Base-by-base conservation (phyloP, 2,329 filamentous ascomycete species). In the Pestalotiopsis sp. region DNA sequence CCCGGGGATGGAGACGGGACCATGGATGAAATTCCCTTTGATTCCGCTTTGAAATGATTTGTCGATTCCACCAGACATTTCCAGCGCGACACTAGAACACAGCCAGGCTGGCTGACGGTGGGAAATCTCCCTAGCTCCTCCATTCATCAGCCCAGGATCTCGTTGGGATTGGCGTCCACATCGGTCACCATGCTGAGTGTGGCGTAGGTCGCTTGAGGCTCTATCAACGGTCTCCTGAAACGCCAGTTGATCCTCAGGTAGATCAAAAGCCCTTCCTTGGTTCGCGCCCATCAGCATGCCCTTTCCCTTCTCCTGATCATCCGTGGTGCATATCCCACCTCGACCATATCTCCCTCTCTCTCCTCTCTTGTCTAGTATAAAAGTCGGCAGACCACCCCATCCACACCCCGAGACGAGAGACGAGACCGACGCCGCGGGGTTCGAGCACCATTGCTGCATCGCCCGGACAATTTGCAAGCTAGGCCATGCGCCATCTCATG, bases 191-290 rank as follows among this genome's bases (percentile, higher is more conserved):
- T 52, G n/a, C 45, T 52, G 45, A 52, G 45, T 52, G 45, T 20
- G 45, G 45, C 45, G 45, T 52, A 52, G 45, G 45, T 52, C 17
- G 45, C 45, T 52, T 62, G 59, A 62, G 59, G 59, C 59, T 62
- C 59, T 62, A 62, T 64, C 61, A 64, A 64, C 61, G 39, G 61
- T 20, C n/a, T 64, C 61, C 61, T 64, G 61, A 64, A 64, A 64
- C 61, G 39, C 27, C 23, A 62, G 59, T 17, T 25, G 27, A 17
- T 64, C 27, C 39, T 64, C 61, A 64, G 59, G 59, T 62, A 62
- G 59, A 39, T 17, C 59, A 39, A 20, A 4, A 23, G 52, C 45
- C 45, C 20, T 20, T 52, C 45, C 45, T 52, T 52, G 45, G 45
- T 20, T 52, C 31, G 31, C 31, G 45, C 45, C 17, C 17, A 45